Conservation (phyloP, 306 rosid species). For the Canavalia gladiata region DNA sequence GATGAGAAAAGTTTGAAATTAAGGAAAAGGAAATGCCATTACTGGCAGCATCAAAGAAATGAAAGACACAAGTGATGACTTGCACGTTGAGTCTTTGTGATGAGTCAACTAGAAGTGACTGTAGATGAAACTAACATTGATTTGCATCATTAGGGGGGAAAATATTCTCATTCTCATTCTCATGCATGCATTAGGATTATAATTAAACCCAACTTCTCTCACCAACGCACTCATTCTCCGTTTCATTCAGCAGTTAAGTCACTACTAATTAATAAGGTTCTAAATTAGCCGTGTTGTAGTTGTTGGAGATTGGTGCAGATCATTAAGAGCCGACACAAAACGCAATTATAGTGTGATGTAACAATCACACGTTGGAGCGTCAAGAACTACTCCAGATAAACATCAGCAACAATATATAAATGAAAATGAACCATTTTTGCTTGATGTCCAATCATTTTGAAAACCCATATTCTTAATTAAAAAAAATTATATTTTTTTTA, state of each 20-base stretch:
- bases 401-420: neutral
- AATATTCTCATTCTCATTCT: neutral
- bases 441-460: neutral
- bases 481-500: too few species aligned
- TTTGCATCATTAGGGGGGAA: neutral
- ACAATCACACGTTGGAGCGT: neutral
- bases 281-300: neutral
- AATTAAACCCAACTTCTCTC: neutral
- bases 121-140: neutral
- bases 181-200: neutral
- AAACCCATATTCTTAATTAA: too few species aligned
- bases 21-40: constrained; percentile 19
- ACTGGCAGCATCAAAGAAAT: constrained; percentile 1
- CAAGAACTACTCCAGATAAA: too few species aligned
- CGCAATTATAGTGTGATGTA: neutral
- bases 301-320: neutral
- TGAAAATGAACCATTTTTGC: neutral
- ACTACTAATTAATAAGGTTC: neutral
- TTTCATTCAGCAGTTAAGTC: too few species aligned
- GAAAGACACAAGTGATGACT: constrained; percentile 36
- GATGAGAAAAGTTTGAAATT: neutral
- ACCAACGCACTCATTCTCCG: too few species aligned
- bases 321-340: neutral
- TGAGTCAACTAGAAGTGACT: neutral
- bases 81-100: constrained; percentile 19